Evolutionary conservation across 306 rosid genomes (phyloP), one percentile per base, ranked within the genome.

Genomic region (Sicyos baderoa): DNA sequence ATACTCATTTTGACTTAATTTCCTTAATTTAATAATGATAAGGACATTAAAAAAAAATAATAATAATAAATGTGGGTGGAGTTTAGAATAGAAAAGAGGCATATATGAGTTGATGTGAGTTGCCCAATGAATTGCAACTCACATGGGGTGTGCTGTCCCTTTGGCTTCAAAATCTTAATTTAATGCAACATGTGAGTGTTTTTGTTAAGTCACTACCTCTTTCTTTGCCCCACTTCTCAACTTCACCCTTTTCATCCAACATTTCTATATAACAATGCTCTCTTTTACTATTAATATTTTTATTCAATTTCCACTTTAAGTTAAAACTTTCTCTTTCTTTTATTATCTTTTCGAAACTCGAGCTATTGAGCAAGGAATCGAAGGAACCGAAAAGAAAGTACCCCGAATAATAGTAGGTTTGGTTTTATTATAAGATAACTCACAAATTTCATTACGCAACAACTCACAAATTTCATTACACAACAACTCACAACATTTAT

Each of bases 141-240:
- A 66, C 71, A 45, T 66, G 71, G 71, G 42, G 42, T 13, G 3
- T 19, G 71, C 42, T 25, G 71, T 66, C 71, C 71, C 71, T 66
- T 66, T 47, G 13, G 42, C 55, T 53, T 21, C 14, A 45, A 18
- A 42, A 2, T 12, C 69, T 63, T 63, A 21, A 66, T 66, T 66
- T 45, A 66, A 66, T 66, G 71, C 13, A 13, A 65, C 70, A 65
- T 65, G 70, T 65, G 70, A 19, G 70, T 42, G 40, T 45, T 65
- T 27, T 48, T 44, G 70, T 65, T 45, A 65, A 45, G 54, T 65
- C 37, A 21, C 70, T 40, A 18, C 70, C 54, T 45, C 70, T 37
- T 0, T 35, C 3, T 65, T 65, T 13, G 17, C 51, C 54, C 70
- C 70, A 19, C 53, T 19, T 19, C 10, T 1, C 25, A 32, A 7